These are phyloP conservation scores for Gossypium arboreum DNA, from an alignment of 345 rosid species.

Conservation along the genomic window DNA sequence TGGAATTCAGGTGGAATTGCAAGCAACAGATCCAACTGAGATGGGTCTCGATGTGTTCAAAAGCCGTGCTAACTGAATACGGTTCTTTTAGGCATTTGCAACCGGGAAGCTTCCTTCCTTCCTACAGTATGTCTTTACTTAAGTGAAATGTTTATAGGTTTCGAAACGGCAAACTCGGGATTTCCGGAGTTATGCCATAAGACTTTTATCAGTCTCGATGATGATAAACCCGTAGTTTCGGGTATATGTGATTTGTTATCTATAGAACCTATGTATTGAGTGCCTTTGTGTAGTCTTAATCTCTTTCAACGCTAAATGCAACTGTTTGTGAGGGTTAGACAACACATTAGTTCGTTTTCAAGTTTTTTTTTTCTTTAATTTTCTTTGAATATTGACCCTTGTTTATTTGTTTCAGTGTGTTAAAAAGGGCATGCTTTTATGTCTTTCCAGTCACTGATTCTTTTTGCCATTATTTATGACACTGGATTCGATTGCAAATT, in stretches of 20 bases:
- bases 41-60: conserved; percentile 53
- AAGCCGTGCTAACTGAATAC: conserved; percentile 45
- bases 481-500: neutral
- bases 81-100: neutral
- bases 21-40: conserved; percentile 56
- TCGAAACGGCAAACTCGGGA: conserved; percentile 30
- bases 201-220: conserved; percentile 18
- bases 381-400: conserved; percentile 21
- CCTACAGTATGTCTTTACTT: conserved; percentile 13
- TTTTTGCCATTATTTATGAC: conserved; percentile 7
- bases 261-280: conserved; percentile 31
- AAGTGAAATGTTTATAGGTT: conserved; percentile 33
- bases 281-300: conserved; percentile 26
- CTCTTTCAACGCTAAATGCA: conserved; percentile 42
- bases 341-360: conserved; percentile 22
- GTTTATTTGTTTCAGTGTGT: conserved; percentile 19
- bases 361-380: conserved; percentile 14
- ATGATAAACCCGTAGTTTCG: conserved; percentile 18
- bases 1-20: conserved; percentile 51
- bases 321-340: conserved; percentile 38
- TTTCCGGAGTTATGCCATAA: conserved; percentile 26
- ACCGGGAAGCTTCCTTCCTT: conserved; percentile 5
- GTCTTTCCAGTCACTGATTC: conserved; percentile 9
- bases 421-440: conserved; percentile 21
- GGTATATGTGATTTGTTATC: conserved; percentile 32